Evolutionary conservation across 106 monocot species (phyloP).

Genomic region (Dendrobium chrysotoxum): DNA sequence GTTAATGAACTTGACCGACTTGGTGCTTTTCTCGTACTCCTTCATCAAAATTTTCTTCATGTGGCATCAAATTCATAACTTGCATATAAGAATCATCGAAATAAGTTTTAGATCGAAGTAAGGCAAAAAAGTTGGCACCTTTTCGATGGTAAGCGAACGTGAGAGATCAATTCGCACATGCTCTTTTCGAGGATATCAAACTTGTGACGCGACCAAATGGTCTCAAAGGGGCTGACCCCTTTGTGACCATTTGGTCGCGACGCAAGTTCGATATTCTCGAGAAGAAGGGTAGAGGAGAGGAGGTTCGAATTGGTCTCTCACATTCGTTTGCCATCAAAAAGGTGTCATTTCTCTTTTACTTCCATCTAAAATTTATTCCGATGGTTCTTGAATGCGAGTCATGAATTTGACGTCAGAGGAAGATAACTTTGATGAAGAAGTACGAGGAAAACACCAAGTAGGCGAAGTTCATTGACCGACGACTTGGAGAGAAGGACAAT

Average conservation of each 20-base stretch:
- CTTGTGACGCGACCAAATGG: constrained; percentile 73
- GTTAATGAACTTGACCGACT: constrained; percentile 72
- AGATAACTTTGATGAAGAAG: constrained; percentile 79
- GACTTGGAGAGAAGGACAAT: constrained; percentile 76
- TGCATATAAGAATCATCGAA: background rate
- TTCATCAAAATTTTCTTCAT: constrained; percentile 78
- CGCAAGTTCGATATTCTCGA: constrained; percentile 69
- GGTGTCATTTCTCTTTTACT: background rate
- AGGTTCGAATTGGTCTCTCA: constrained; percentile 43
- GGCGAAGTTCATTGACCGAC: constrained; percentile 64
- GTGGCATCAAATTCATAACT: constrained; percentile 25
- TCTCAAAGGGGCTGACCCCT: constrained; percentile 73
- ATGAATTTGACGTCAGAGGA: constrained; percentile 45
- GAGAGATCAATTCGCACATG: constrained; percentile 46
- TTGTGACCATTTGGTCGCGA: constrained; percentile 78
- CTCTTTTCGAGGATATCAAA: constrained; percentile 70
- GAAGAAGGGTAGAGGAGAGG: constrained; percentile 59
- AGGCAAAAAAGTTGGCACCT: background rate
- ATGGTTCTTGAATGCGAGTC: background rate
- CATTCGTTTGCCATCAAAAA: no score
- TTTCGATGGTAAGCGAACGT: no score
- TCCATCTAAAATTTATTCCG: background rate
- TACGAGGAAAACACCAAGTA: constrained; percentile 72
- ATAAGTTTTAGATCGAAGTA: background rate
- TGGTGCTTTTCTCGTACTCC: constrained; percentile 73